Base-by-base conservation (phyloP, 805 yeast species). In the Isabelozyma pseudorhagii region DNA sequence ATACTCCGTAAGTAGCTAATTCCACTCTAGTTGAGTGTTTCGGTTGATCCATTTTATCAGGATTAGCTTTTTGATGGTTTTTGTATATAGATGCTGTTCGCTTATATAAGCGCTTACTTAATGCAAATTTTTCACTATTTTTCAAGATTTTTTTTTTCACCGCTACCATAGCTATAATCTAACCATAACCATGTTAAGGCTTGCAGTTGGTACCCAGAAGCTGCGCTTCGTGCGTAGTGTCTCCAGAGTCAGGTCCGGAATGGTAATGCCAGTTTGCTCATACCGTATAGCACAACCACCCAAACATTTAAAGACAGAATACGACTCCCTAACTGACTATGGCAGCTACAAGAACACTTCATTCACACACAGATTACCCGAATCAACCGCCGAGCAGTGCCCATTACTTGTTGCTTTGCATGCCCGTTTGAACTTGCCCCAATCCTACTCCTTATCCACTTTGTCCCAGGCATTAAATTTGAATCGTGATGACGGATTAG, bases 401-500 rank as follows among this genome's bases (percentile, higher is more conserved):
- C 88, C 97, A 1, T 79, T 85, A n/a, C 74, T 94, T 47, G 79
- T 79, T 38, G 84, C 97, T 4, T 77, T 93, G 51, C 97, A 89
- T 60, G 72, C 87, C 15, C 82, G 99, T 67, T 73, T 93, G 47
- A 67, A 77, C 15, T 76, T 93, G 46, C 86, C 94, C 6, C 57
- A 70, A 21, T 60, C 67, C 6, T 87, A 81, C 60, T 66, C 83
- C 49, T 74, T 78, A 39, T 75, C 90, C 10, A 82, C 93, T 1
- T 76, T 94, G 52, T 92, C 96, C 1, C 86, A 92, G 61, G 81
- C 94, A 41, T 77, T 94, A 55, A 87, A 92, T 47, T 82, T 91
- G 50, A 55, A 71, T 47, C 61, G 71, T 34, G 66, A 56, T 53
- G 66, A 69, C 11, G 79, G 79, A 11, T 75, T 76, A 52, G 86